Evolutionary conservation across 2,329 filamentous ascomycete species (phyloP).

Genomic region (Fusarium penzigii): DNA sequence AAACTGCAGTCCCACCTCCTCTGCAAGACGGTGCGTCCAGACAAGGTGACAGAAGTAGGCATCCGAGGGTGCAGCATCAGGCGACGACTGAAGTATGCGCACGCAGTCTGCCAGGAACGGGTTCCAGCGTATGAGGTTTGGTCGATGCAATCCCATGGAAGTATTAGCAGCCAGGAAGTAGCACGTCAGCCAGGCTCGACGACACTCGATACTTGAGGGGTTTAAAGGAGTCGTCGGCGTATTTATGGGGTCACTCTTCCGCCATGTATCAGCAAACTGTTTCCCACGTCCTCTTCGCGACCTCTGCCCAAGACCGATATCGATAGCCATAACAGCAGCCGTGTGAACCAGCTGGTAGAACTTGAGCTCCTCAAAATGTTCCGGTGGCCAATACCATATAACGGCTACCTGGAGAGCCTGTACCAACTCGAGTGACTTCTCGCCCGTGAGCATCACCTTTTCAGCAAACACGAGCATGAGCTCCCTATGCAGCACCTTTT

Average conservation of each 20-base stretch:
- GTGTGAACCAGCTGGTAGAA: constrained; percentile 87
- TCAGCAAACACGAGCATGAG: constrained; percentile 74
- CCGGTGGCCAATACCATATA: constrained; percentile 85
- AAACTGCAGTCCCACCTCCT: constrained; percentile 69
- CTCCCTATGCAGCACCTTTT: constrained; percentile 66
- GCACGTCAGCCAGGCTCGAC: constrained; percentile 60
- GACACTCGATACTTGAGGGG: constrained; percentile 54
- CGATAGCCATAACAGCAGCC: constrained; percentile 78
- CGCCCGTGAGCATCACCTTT: constrained; percentile 70
- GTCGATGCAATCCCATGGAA: constrained; percentile 61
- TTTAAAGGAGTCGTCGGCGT: constrained; percentile 47
- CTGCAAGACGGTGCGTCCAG: constrained; percentile 62
- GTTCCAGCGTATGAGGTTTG: constrained; percentile 60
- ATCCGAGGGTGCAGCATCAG: constrained; percentile 58
- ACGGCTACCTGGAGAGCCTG: constrained; percentile 74
- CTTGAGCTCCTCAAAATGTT: constrained; percentile 82
- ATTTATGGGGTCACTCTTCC: neutral
- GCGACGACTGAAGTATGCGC: constrained; percentile 53
- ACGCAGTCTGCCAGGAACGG: constrained; percentile 63
- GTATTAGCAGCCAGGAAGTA: constrained; percentile 62
- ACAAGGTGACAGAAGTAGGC: constrained; percentile 59
- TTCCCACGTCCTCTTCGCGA: constrained; percentile 20
- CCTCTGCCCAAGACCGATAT: constrained; percentile 70
- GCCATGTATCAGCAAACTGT: constrained; percentile 34
- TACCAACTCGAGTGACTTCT: constrained; percentile 81